Evolutionary conservation across 1,284 basidiomycete species (phyloP).

Genomic region (Ceratobasidium sp.): DNA sequence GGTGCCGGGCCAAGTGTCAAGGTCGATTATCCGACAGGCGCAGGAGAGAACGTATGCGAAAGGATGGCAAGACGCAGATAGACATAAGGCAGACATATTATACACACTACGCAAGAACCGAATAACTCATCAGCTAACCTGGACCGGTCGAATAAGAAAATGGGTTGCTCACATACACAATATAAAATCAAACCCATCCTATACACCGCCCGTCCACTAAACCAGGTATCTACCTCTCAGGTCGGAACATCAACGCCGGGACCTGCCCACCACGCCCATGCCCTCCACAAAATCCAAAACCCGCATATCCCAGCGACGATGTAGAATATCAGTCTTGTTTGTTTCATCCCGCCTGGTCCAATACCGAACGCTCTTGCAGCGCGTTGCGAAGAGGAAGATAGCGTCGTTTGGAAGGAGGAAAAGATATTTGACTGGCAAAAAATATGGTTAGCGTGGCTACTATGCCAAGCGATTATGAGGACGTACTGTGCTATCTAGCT

Average conservation of each 20-base stretch:
- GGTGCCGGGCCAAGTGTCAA: not conserved
- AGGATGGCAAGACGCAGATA: not conserved
- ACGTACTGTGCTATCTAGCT: slow-evolving; percentile 77
- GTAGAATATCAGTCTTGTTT: slow-evolving; percentile 70
- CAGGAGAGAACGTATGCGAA: not conserved
- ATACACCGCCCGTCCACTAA: not conserved
- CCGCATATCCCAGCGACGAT: slow-evolving; percentile 60
- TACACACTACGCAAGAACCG: not conserved
- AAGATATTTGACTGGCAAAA: slow-evolving; percentile 69
- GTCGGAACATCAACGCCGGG: slow-evolving; percentile 1
- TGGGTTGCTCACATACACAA: not conserved
- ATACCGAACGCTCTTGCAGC: slow-evolving; percentile 77
- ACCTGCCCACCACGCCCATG: slow-evolving; percentile 50
- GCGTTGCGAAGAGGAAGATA: slow-evolving; percentile 71
- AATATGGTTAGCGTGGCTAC: too few species aligned
- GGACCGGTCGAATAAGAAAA: not conserved
- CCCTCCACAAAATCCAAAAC: slow-evolving; percentile 60
- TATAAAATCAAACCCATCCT: not conserved
- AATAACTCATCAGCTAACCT: not conserved
- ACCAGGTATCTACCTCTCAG: not conserved
- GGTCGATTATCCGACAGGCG: not conserved
- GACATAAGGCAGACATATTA: not conserved
- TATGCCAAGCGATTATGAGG: not conserved
- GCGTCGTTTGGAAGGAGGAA: slow-evolving; percentile 66
- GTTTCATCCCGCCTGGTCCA: slow-evolving; percentile 69